Conservation (phyloP, 768 basidiomycete genomes). For the Termitomyces heimii region DNA sequence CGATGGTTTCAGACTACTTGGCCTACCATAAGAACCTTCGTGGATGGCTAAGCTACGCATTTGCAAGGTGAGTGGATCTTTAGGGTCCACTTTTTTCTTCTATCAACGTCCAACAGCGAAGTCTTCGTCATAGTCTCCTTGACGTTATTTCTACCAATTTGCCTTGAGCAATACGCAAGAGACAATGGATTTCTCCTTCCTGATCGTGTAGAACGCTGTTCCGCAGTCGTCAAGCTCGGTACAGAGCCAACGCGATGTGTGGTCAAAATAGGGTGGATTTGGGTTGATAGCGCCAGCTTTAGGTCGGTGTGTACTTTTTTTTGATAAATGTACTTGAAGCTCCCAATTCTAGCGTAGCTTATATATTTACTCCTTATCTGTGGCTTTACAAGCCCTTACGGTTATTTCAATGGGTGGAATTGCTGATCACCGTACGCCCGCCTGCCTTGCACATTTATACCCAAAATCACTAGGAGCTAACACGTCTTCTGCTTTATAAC, state of each 20-base stretch:
- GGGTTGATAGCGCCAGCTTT: slow-evolving; percentile 91
- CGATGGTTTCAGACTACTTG: slow-evolving; percentile 11
- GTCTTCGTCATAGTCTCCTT: slow-evolving; percentile 79
- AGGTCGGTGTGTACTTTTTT: slow-evolving; percentile 43
- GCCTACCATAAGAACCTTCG: slow-evolving; percentile 40
- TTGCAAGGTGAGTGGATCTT: slow-evolving; percentile 56
- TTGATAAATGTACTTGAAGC: background rate
- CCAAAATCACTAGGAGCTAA: background rate
- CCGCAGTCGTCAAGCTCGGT: slow-evolving; percentile 16
- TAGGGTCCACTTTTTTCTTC: background rate
- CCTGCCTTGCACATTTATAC: slow-evolving; percentile 5
- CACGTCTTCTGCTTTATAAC: slow-evolving; percentile 3
- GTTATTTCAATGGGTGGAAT: slow-evolving; percentile 93
- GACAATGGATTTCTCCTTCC: slow-evolving; percentile 82
- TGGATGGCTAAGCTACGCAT: slow-evolving; percentile 84
- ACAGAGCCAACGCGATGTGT: slow-evolving; percentile 51
- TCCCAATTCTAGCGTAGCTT: slow-evolving; percentile 42
- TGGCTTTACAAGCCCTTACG: slow-evolving; percentile 85
- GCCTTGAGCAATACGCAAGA: slow-evolving; percentile 82
- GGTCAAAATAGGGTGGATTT: slow-evolving; percentile 74
- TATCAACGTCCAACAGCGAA: slow-evolving; percentile 46
- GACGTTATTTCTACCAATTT: slow-evolving; percentile 79
- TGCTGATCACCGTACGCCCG: slow-evolving; percentile 85
- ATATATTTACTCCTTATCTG: slow-evolving; percentile 83
- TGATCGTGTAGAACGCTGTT: slow-evolving; percentile 59